Evolutionary conservation across 108 stramenopile genomes (phyloP).

Genomic region (Mayamaea pseudoterrestris): DNA sequence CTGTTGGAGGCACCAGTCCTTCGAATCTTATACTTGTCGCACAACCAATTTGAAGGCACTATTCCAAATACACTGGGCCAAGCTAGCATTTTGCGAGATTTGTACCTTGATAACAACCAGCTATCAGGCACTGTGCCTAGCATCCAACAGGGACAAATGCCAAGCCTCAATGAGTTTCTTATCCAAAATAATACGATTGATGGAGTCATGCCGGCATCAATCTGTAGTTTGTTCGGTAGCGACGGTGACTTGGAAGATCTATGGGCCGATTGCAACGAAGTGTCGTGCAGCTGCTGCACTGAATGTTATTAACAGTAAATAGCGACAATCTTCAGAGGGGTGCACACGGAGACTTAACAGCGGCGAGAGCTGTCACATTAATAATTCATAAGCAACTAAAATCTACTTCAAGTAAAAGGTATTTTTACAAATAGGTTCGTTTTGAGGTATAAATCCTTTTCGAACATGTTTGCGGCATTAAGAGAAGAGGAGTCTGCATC

Average conservation of each 20-base stretch:
- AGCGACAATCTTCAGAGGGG: too few species aligned
- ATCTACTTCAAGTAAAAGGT: too few species aligned
- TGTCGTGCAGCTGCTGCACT: constrained; percentile 9
- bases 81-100: constrained; percentile 22
- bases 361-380: too few species aligned
- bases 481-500: too few species aligned
- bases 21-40: constrained; percentile 47
- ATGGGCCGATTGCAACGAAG: constrained; percentile 28
- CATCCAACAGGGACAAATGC: constrained; percentile 10
- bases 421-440: too few species aligned
- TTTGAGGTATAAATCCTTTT: too few species aligned
- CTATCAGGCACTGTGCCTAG: constrained; percentile 40
- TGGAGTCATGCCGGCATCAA: constrained; percentile 27
- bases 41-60: constrained; percentile 59
- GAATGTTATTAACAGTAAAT: too few species aligned
- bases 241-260: constrained; percentile 21
- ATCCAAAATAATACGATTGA: constrained; percentile 27
- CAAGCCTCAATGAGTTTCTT: constrained; percentile 24
- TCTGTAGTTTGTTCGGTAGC: constrained; percentile 15
- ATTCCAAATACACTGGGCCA: constrained; percentile 36
- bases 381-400: too few species aligned
- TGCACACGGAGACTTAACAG: too few species aligned
- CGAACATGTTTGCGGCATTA: too few species aligned
- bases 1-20: constrained; percentile 49
- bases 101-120: constrained; percentile 44